Evolutionary conservation across 2,329 filamentous ascomycete species (phyloP), one percentile per base, ranked within the genome.

Genomic region (Niveomyces coronatus): DNA sequence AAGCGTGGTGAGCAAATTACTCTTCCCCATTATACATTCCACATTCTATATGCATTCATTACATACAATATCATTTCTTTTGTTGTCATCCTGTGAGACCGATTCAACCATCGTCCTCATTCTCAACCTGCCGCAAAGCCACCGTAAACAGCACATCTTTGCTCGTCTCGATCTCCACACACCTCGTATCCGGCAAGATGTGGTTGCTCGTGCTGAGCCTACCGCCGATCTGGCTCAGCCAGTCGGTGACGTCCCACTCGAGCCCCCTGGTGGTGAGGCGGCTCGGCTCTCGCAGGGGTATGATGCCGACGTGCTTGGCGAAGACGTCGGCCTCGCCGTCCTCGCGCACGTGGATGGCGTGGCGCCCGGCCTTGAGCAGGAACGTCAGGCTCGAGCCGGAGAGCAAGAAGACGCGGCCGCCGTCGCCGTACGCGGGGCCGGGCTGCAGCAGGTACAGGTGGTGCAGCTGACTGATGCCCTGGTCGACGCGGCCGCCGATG

Each of bases 401-500:
- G 31, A 95, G 70, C 8, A 98, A 71, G 60, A 81, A 94, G 46
- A 96, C 60, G 18, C 72, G 64, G 5, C 79, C 78, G 9, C 62
- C 49, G 19, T 58, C n/a, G n/a, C n/a, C 55, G 42, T 74, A 71
- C 17, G 53, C 55, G 0, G 68, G 61, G 31, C 71, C 62, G 9
- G 57, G 48, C 52, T 80, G 75, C 55, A 74, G 78, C 34, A 74
- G 58, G 49, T 76, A 88, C 31, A 96, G 69, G 54, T 95, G 85
- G 55, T 94, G 85, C 37, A 98, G 71, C 50, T 94, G 79, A 41
- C 85, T 87, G 33, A 98, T 71, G 2, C 82, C 89, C 56, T 98
- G 91, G 58, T 98, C 91, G 13, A 96, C 83, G 20, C 91, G 79
- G 6, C 91, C 91, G 30, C 85, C 86, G 1, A 96, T 71, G 2